A percentile compares a stretch with the other conserved stretches of the same genome.
Conservation (phyloP, 257 asterid species). For the Henckelia pumila region DNA sequence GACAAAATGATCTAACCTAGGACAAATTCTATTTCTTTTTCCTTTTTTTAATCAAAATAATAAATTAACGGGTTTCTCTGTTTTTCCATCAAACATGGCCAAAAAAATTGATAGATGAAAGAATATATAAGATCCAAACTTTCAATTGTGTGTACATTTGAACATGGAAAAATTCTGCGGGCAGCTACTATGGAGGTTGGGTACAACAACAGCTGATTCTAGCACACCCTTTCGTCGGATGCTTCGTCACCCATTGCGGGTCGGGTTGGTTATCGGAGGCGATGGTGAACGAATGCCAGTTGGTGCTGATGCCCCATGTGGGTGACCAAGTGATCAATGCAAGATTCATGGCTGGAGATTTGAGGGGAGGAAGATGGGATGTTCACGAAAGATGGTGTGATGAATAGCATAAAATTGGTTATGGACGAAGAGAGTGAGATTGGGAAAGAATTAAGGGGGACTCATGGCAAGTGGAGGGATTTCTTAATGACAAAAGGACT, state of each 20-base stretch:
- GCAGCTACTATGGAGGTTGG: slow-evolving; percentile 45
- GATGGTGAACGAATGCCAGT: slow-evolving; percentile 34
- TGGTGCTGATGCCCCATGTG: slow-evolving; percentile 36
- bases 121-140: too few species aligned
- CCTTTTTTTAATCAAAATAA: too few species aligned
- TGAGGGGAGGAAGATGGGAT: slow-evolving; percentile 45
- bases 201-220: slow-evolving; percentile 40
- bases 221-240: slow-evolving; percentile 38
- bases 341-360: slow-evolving; percentile 32
- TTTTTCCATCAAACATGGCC: too few species aligned
- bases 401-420: slow-evolving; percentile 28
- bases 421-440: slow-evolving; percentile 31
- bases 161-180: too few species aligned
- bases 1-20: too few species aligned
- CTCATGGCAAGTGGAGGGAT: slow-evolving; percentile 33
- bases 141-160: too few species aligned
- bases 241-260: slow-evolving; percentile 49
- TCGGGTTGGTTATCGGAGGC: slow-evolving; percentile 42
- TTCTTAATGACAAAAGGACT: slow-evolving; percentile 18
- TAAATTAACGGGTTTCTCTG: too few species aligned
- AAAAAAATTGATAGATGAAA: too few species aligned
- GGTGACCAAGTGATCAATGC: slow-evolving; percentile 39
- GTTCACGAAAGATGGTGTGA: slow-evolving; percentile 38
- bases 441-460: slow-evolving; percentile 33
- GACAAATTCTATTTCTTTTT: too few species aligned